Conservation (phyloP, 495 filamentous ascomycete genomes). For the Evansstolkia leycettana region DNA sequence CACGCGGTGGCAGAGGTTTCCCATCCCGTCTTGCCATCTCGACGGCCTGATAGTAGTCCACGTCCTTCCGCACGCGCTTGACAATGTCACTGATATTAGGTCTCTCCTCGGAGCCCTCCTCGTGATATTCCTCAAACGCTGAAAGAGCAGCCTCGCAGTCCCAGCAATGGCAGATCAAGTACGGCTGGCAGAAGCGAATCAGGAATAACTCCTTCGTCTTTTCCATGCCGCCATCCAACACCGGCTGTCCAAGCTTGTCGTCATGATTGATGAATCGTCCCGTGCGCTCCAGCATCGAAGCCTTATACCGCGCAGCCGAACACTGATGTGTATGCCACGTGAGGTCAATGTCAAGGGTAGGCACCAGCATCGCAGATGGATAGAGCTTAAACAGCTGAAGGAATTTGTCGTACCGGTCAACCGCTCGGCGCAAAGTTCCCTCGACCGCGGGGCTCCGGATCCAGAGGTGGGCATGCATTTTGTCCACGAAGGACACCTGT, state of each 20-base stretch:
- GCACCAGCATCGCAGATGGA: constrained; percentile 8
- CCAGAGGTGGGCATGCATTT: constrained; percentile 16
- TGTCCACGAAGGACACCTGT: constrained; percentile 13
- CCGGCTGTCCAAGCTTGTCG: background rate
- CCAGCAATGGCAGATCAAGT: too few relatives aligned
- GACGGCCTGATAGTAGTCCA: too few relatives aligned
- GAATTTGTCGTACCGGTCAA: constrained; percentile 18
- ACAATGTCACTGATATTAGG: too few relatives aligned
- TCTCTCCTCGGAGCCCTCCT: too few relatives aligned
- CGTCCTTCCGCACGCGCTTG: too few relatives aligned
- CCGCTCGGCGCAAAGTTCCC: constrained; percentile 10
- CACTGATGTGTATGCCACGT: constrained; percentile 39
- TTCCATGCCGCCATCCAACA: constrained; percentile 3
- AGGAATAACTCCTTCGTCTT: constrained; percentile 8
- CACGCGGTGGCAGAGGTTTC: too few relatives aligned
- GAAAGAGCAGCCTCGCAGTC: too few relatives aligned
- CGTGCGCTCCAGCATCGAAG: constrained; percentile 1
- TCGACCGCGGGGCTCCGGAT: constrained; percentile 18
- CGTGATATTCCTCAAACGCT: too few relatives aligned
- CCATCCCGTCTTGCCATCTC: too few relatives aligned
- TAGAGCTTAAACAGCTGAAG: constrained; percentile 13
- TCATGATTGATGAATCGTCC: constrained; percentile 12
- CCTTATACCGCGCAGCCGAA: constrained; percentile 5
- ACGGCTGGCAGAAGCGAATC: constrained; percentile 5
- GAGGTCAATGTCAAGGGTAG: constrained; percentile 15